Percentiles rank a stretch among this genome's conserved stretches.
Evolutionary conservation across 192 early-diverging fungal species (phyloP).

Genomic region (Podila verticillata): DNA sequence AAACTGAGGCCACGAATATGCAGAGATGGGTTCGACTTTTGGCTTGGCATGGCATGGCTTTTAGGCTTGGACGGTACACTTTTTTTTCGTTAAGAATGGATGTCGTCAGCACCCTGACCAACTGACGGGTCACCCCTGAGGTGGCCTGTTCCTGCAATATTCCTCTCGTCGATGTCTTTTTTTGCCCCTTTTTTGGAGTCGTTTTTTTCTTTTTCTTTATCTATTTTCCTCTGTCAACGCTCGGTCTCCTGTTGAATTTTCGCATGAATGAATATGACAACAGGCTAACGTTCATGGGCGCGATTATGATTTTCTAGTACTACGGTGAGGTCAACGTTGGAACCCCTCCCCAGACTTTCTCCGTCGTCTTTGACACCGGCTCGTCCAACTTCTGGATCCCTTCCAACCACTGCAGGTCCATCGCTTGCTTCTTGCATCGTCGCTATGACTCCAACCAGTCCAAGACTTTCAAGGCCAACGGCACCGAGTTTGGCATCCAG

Average conservation of each 20-base stretch:
- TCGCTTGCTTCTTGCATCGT: slow-evolving; percentile 94
- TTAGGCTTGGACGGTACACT: too few relatives aligned
- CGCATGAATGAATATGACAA: background rate
- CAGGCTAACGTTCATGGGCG: background rate
- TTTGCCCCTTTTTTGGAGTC: too few relatives aligned
- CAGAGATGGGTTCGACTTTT: too few relatives aligned
- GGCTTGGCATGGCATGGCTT: too few relatives aligned
- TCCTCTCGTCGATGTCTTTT: too few relatives aligned
- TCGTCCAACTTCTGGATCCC: slow-evolving; percentile 97
- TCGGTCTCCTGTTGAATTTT: background rate
- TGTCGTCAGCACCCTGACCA: too few relatives aligned
- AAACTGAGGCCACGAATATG: too few relatives aligned
- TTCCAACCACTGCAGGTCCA: slow-evolving; percentile 91
- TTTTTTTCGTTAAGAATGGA: too few relatives aligned
- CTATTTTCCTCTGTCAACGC: background rate
- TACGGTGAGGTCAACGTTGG: slow-evolving; percentile 91
- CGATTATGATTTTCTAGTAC: slow-evolving; percentile 71
- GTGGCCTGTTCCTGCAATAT: too few relatives aligned
- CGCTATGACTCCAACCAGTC: slow-evolving; percentile 88
- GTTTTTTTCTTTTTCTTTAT: background rate
- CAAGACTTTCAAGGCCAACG: slow-evolving; percentile 83
- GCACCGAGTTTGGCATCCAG: slow-evolving; percentile 93
- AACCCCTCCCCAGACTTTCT: slow-evolving; percentile 92
- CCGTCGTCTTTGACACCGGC: slow-evolving; percentile 96
- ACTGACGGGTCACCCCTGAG: too few relatives aligned